Evolutionary conservation across 2,329 filamentous ascomycete species (phyloP), one percentile per base, ranked within the genome.

Genomic region (Aspergillus neoniger): DNA sequence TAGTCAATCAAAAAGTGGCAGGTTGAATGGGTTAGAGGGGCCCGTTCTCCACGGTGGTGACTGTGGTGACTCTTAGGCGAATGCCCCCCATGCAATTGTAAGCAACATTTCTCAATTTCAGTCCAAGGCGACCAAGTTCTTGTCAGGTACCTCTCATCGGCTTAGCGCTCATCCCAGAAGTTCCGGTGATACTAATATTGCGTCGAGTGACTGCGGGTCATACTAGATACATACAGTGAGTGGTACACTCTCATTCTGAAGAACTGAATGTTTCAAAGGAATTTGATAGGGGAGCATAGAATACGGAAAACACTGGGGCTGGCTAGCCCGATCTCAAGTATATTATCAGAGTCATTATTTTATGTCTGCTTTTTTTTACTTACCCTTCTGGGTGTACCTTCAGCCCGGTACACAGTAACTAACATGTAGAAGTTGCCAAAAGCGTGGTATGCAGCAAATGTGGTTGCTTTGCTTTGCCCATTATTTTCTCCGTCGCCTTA

Each of bases 401-500:
- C 41, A 44, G 41, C 41, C 41, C 17, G 41, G 41, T 19, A 23
- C 12, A 36, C 32, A 36, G 32, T 36, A 14, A 36, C 2, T 5
- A 32, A 32, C 30, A 10, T 9, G 30, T 36, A 36, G 32, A 36
- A 36, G 32, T 44, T 17, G 41, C 17, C 17, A 44, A 44, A 21
- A 21, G 17, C 10, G n/a, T 44, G 25, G n/a, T 17, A 30, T 17
- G 25, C 23, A 50, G 25, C 32, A 36, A 36, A 12, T 36, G 12
- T 32, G 47, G 47, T 50, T 50, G 23, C 15, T 30, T 17, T 30
- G 9, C 25, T n/a, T 17, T 50, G 41, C 21, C 41, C n/a, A 49
- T 32, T 23, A 44, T 44, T 44, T 50, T 32, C 47, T 50, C 47
- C 47, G 47, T 50, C 47, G 47, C 47, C 47, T 50, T 50, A 50